Conservation (phyloP, 345 rosid species). For the Lepidium sativum region DNA sequence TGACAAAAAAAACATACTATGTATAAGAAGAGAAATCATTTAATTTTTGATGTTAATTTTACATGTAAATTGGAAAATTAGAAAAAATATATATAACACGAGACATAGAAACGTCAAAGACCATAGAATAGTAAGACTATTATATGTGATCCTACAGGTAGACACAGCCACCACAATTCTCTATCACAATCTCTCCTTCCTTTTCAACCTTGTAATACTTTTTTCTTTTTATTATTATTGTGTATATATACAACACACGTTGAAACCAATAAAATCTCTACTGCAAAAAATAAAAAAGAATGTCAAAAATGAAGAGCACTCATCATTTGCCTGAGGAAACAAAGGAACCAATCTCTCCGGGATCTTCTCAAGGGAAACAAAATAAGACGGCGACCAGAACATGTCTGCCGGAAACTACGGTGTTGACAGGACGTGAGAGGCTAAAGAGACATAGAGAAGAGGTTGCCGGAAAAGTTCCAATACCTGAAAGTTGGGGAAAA, state of each 20-base stretch:
- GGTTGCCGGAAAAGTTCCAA: constrained; percentile 36
- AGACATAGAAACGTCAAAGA: constrained; percentile 33
- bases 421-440: constrained; percentile 44
- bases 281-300: not conserved
- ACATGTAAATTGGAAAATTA: no score
- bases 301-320: constrained; percentile 4
- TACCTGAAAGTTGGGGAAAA: constrained; percentile 66
- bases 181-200: constrained; percentile 13
- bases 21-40: no score
- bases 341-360: not conserved
- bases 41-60: no score
- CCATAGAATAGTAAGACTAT: constrained; percentile 32
- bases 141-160: constrained; percentile 6
- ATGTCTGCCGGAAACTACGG: not conserved
- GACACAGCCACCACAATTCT: constrained; percentile 21
- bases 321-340: constrained; percentile 14
- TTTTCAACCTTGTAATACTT: constrained; percentile 14
- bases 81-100: not conserved
- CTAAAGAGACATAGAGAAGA: constrained; percentile 57
- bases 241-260: not conserved
- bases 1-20: no score
- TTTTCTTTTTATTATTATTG: not conserved
- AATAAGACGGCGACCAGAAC: not conserved
- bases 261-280: not conserved
- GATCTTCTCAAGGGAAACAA: constrained; percentile 6